phyloP scores from a whole-genome alignment of 495 filamentous ascomycete genomes.

The Penicillium cinerascens region DNA sequence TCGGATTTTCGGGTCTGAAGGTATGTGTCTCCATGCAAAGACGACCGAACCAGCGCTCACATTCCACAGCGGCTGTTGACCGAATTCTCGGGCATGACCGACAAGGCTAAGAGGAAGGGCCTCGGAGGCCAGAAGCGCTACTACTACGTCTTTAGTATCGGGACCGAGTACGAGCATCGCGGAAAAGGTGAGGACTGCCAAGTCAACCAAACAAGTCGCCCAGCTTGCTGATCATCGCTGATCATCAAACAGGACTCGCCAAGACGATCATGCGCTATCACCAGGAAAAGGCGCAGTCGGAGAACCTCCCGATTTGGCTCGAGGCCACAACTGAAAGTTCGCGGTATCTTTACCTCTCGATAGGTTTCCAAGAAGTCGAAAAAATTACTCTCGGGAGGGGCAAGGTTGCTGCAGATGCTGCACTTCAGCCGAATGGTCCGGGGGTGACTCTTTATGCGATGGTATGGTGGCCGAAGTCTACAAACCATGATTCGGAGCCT shows the following conservation, averaged over 20 bases:
- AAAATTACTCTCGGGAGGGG: constrained; percentile 23
- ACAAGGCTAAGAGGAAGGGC: constrained; percentile 24
- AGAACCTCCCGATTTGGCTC: constrained; percentile 30
- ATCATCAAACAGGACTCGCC: constrained; percentile 16
- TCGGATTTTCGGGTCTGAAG: constrained; percentile 22
- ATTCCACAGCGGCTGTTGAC: constrained; percentile 20
- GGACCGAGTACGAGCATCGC: constrained; percentile 26
- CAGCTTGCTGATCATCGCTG: neutral
- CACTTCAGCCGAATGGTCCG: constrained; percentile 16
- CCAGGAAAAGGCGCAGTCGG: constrained; percentile 14
- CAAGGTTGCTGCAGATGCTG: constrained; percentile 24
- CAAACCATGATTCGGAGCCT: neutral
- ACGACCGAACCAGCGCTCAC: neutral
- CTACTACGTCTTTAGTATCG: constrained; percentile 30
- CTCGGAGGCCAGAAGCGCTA: constrained; percentile 20
- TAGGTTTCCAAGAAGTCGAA: constrained; percentile 29
- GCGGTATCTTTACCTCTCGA: constrained; percentile 21
- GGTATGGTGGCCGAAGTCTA: constrained; percentile 28
- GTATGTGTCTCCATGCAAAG: constrained; percentile 6
- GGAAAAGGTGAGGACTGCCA: constrained; percentile 18
- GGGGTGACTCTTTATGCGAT: constrained; percentile 29
- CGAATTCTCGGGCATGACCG: constrained; percentile 28
- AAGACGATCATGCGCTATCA: constrained; percentile 23
- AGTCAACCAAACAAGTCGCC: neutral
- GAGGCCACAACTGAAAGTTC: constrained; percentile 25